Evolutionary conservation across 2,329 filamentous ascomycete species (phyloP).

Genomic region (Teratosphaeria pseudoeucalypti): DNA sequence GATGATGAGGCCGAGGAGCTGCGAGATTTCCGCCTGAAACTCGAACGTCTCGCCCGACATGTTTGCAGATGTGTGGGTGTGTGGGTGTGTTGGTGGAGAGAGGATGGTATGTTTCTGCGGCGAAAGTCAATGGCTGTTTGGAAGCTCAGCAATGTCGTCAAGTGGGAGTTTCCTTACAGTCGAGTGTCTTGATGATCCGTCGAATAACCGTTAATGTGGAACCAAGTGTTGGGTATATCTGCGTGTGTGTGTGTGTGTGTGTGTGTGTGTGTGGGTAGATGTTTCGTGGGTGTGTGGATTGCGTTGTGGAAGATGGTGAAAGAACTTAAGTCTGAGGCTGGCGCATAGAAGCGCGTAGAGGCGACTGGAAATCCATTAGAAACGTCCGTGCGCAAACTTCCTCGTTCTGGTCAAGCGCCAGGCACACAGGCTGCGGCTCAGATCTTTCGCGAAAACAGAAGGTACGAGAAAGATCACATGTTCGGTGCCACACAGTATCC

Average conservation of each 20-base stretch:
- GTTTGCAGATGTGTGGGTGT: slow-evolving; percentile 30
- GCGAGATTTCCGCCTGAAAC: slow-evolving; percentile 99
- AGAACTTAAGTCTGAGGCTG: neutral
- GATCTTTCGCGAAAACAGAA: neutral
- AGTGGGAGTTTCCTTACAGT: neutral
- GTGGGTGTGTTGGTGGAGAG: neutral
- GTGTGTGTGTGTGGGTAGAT: neutral
- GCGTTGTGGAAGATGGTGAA: neutral
- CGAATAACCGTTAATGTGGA: neutral
- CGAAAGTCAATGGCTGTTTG: neutral
- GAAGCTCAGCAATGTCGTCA: neutral
- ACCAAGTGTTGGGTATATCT: neutral
- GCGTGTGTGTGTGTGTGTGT: neutral
- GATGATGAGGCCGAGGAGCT: slow-evolving; percentile 98
- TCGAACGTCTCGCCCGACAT: slow-evolving; percentile 94
- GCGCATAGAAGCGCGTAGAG: neutral
- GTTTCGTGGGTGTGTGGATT: no score
- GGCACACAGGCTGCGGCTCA: neutral
- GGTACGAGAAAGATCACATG: neutral
- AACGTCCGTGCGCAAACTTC: neutral
- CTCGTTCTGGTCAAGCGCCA: neutral
- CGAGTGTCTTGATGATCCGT: neutral
- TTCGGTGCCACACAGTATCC: neutral
- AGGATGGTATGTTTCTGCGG: neutral
- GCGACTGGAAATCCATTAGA: neutral